Percentiles rank a stretch among this genome's conserved stretches.
Evolutionary conservation across 139 green algal genomes (phyloP).

Genomic region (Spirogloea muscicola): DNA sequence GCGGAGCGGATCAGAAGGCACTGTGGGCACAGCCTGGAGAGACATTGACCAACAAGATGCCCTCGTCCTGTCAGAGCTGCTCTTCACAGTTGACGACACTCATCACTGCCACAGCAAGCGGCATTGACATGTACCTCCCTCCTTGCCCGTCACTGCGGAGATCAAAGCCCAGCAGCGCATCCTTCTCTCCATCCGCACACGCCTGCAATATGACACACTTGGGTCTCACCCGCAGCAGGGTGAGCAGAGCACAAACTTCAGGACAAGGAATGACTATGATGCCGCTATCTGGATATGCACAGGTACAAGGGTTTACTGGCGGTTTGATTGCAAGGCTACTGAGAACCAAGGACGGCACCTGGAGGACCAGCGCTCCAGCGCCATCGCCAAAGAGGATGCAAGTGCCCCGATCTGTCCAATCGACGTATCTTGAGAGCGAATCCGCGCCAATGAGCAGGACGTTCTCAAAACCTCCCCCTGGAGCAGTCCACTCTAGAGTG

Average conservation of each 20-base stretch:
- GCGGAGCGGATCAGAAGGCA: conserved; percentile 4
- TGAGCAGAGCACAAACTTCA: too few relatives aligned
- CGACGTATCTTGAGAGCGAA: conserved; percentile 82
- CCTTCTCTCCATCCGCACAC: conserved; percentile 49
- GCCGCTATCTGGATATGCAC: too few relatives aligned
- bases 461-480: conserved; percentile 66
- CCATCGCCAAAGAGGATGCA: conserved; percentile 99
- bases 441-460: conserved; percentile 92
- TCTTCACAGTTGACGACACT: not conserved
- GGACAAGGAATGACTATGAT: too few relatives aligned
- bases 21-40: not conserved
- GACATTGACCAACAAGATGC: not conserved
- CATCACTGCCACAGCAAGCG: not conserved
- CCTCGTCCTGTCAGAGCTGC: not conserved
- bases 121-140: conserved; percentile 60
- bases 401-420: conserved; percentile 83
- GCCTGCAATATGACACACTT: too few relatives aligned
- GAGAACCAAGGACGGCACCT: conserved; percentile 9
- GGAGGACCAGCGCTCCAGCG: conserved; percentile 76
- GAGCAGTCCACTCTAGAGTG: not conserved
- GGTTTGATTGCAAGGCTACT: too few relatives aligned
- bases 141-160: conserved; percentile 83
- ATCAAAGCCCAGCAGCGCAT: conserved; percentile 72
- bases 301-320: too few relatives aligned
- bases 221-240: too few relatives aligned